Evolutionary conservation across 106 monocot genomes (phyloP).

Genomic region (Dendrobium officinale): DNA sequence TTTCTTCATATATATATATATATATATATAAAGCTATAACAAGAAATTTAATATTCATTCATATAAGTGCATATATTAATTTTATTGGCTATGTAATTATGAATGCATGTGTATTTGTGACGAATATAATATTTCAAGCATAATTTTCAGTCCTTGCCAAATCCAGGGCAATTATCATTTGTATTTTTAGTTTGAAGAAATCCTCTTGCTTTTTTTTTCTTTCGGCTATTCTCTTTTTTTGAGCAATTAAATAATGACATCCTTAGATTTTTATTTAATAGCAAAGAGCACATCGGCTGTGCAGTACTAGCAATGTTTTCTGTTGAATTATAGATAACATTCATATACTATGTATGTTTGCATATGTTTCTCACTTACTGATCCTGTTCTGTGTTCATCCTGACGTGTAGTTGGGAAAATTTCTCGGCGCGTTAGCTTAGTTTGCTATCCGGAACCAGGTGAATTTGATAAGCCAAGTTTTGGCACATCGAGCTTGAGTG

Average conservation of each 20-base stretch:
- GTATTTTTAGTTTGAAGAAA: no score
- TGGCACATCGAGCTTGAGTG: constrained; percentile 18
- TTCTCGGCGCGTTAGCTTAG: constrained; percentile 55
- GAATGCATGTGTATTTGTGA: no score
- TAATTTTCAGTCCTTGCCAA: no score
- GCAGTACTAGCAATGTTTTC: neutral
- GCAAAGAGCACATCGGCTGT: neutral
- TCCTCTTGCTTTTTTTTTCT: no score
- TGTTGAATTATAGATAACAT: neutral
- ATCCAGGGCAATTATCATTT: no score
- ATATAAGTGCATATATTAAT: no score
- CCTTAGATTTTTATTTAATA: neutral
- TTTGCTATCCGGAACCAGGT: constrained; percentile 44
- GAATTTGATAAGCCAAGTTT: constrained; percentile 30
- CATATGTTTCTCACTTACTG: neutral
- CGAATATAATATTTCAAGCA: no score
- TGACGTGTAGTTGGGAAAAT: constrained; percentile 56
- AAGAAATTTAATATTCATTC: no score
- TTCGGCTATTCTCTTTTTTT: neutral
- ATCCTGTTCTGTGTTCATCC: neutral
- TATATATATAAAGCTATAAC: no score
- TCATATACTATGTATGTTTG: neutral
- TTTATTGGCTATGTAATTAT: no score
- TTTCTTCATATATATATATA: no score
- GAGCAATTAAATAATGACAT: neutral